Conservation (phyloP, 2,329 filamentous ascomycete genomes). For the Neospermospora avenae region DNA sequence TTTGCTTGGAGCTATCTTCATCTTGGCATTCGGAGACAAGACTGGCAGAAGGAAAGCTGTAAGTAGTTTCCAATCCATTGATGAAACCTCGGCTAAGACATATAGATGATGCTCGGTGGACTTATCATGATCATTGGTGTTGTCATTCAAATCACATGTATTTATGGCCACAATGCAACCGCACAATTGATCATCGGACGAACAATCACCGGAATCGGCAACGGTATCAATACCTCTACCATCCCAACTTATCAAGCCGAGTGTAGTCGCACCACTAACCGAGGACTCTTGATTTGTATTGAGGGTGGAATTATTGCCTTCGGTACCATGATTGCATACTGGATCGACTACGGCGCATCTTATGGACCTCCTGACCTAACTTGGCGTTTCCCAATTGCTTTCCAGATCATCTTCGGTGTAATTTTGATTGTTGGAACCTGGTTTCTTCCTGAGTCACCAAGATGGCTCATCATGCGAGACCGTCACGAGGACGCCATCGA, state of each 20-base stretch:
- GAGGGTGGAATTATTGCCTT: constrained; percentile 57
- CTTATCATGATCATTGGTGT: constrained; percentile 57
- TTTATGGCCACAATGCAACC: constrained; percentile 38
- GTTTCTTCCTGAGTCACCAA: constrained; percentile 91
- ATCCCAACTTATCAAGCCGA: constrained; percentile 65
- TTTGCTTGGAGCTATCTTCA: constrained; percentile 48
- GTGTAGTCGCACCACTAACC: constrained; percentile 38
- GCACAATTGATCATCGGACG: constrained; percentile 55
- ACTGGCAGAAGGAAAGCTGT: constrained; percentile 56
- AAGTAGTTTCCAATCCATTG: constrained; percentile 37
- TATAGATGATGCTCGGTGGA: constrained; percentile 52
- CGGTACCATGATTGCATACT: constrained; percentile 81
- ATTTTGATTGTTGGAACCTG: constrained; percentile 80
- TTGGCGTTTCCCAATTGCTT: constrained; percentile 84
- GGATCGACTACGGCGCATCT: constrained; percentile 96
- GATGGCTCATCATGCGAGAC: constrained; percentile 95
- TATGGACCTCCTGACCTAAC: constrained; percentile 80
- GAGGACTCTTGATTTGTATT: constrained; percentile 48
- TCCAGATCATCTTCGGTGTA: constrained; percentile 90
- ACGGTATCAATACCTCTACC: constrained; percentile 49
- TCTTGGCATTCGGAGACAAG: constrained; percentile 49
- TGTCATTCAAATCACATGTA: constrained; percentile 39
- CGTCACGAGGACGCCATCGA: constrained; percentile 96
- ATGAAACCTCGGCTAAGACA: constrained; percentile 37
- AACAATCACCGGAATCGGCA: constrained; percentile 48